phyloP scores from a whole-genome alignment of 2,329 filamentous ascomycete species.

The Cladosporium sp. region DNA sequence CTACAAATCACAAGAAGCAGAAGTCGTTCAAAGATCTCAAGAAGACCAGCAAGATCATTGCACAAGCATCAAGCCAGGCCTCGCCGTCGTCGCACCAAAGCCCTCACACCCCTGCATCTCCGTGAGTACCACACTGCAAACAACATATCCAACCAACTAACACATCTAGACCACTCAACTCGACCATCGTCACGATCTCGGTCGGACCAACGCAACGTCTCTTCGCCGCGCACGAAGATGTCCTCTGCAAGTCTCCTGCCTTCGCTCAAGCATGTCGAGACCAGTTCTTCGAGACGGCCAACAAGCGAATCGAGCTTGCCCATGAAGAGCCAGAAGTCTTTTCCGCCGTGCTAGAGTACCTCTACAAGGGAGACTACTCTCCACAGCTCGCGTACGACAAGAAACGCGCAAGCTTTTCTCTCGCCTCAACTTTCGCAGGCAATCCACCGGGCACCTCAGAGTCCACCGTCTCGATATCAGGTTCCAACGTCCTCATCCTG shows the following conservation, averaged over 20 bases:
- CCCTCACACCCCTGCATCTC: conserved; percentile 28
- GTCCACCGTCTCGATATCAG: conserved; percentile 31
- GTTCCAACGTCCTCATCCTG: conserved; percentile 65
- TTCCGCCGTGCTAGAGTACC: conserved; percentile 81
- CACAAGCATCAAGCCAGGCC: conserved; percentile 18
- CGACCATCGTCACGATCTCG: conserved; percentile 79
- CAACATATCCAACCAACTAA: neutral
- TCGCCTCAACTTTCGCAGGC: conserved; percentile 59
- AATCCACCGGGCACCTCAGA: conserved; percentile 41
- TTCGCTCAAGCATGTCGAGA: conserved; percentile 62
- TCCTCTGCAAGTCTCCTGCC: conserved; percentile 73
- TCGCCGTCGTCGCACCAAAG: conserved; percentile 25
- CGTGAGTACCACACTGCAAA: conserved; percentile 21
- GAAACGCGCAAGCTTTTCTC: conserved; percentile 70
- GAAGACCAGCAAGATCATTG: conserved; percentile 23
- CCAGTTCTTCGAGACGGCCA: conserved; percentile 56
- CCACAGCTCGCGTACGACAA: conserved; percentile 79
- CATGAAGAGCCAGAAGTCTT: conserved; percentile 88
- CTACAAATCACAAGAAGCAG: conserved; percentile 30
- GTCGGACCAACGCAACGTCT: conserved; percentile 67
- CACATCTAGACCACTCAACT: conserved; percentile 39
- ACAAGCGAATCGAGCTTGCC: conserved; percentile 70
- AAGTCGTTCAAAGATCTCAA: conserved; percentile 31
- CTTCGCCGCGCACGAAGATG: conserved; percentile 86
- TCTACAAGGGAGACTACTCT: conserved; percentile 93